Percentiles rank a stretch among this genome's conserved stretches.
These are phyloP conservation scores for Acrasis kona DNA, from an alignment of 78 protist genomes.

Conservation along the genomic window DNA sequence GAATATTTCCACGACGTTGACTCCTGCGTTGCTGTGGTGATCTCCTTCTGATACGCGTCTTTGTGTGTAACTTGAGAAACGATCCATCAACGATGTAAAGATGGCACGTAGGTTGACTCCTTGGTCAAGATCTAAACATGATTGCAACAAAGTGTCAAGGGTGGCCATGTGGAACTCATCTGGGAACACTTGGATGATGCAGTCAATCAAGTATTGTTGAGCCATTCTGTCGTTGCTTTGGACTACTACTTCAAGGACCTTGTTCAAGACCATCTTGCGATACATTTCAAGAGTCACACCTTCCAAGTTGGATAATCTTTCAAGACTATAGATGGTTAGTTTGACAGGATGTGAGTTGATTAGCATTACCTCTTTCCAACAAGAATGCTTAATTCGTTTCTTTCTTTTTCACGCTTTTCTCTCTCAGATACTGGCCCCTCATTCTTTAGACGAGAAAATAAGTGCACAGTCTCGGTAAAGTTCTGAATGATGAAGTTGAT, in stretches of 20 bases:
- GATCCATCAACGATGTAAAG: constrained; percentile 64
- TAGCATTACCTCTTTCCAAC: too few species aligned
- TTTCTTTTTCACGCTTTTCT: constrained; percentile 74
- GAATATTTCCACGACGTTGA: constrained; percentile 27
- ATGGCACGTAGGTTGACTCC: constrained; percentile 76
- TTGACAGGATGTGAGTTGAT: too few species aligned
- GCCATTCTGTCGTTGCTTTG: constrained; percentile 86
- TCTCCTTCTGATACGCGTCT: constrained; percentile 2
- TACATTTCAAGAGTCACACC: constrained; percentile 56
- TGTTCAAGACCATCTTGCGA: constrained; percentile 49
- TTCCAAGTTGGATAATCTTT: constrained; percentile 72
- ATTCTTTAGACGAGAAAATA: constrained; percentile 97
- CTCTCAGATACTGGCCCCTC: constrained; percentile 66
- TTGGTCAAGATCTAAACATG: constrained; percentile 53
- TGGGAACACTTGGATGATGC: constrained; percentile 90
- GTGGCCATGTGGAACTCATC: constrained; percentile 90
- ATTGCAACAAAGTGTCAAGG: constrained; percentile 48
- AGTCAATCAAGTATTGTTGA: constrained; percentile 94
- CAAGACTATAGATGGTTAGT: too few species aligned
- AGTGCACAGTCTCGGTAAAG: constrained; percentile 93
- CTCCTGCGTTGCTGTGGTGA: constrained; percentile 61
- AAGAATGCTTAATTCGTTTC: constrained; percentile 73
- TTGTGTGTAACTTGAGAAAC: too few species aligned
- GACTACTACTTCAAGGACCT: constrained; percentile 64
- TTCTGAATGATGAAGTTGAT: constrained; percentile 79